phyloP scores from a whole-genome alignment of 2,329 filamentous ascomycete species.

The Basipetospora chlamydospora region DNA sequence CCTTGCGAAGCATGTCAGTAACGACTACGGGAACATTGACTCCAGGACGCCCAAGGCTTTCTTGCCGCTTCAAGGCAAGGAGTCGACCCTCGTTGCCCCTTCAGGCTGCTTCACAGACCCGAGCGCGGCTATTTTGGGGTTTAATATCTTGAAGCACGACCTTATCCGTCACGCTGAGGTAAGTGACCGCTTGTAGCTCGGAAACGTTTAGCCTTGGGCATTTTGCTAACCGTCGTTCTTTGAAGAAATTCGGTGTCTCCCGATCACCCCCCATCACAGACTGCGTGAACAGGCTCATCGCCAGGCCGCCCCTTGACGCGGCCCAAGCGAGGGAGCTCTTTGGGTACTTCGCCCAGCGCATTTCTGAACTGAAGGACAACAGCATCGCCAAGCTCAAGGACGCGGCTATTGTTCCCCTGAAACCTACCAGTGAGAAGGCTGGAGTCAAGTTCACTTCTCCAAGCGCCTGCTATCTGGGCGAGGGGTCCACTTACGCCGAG shows the following conservation, averaged over 20 bases:
- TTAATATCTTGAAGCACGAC: conserved; percentile 60
- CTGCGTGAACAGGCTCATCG: conserved; percentile 60
- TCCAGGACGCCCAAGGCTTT: conserved; percentile 41
- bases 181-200: too few relatives aligned
- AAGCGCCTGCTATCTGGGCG: conserved; percentile 52
- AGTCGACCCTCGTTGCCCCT: conserved; percentile 52
- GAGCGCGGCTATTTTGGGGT: conserved; percentile 62
- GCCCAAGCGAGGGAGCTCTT: conserved; percentile 59
- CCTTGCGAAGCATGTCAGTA: conserved; percentile 61
- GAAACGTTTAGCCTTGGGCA: too few relatives aligned
- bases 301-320: conserved; percentile 53
- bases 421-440: conserved; percentile 13
- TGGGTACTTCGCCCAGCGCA: conserved; percentile 65
- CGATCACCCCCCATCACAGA: conserved; percentile 63
- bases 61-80: conserved; percentile 58
- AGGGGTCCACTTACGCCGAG: conserved; percentile 54
- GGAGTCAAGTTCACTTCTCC: conserved; percentile 7
- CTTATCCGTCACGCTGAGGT: conserved; percentile 61
- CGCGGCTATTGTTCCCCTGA: conserved; percentile 59
- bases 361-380: conserved; percentile 55
- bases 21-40: conserved; percentile 57
- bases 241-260: conserved; percentile 67
- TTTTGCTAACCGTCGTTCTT: conserved; percentile 4
- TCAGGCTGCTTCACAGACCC: conserved; percentile 72
- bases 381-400: conserved; percentile 46